phyloP scores from a whole-genome alignment of 2,329 filamentous ascomycete species.

The Sporothrix brasiliensis region DNA sequence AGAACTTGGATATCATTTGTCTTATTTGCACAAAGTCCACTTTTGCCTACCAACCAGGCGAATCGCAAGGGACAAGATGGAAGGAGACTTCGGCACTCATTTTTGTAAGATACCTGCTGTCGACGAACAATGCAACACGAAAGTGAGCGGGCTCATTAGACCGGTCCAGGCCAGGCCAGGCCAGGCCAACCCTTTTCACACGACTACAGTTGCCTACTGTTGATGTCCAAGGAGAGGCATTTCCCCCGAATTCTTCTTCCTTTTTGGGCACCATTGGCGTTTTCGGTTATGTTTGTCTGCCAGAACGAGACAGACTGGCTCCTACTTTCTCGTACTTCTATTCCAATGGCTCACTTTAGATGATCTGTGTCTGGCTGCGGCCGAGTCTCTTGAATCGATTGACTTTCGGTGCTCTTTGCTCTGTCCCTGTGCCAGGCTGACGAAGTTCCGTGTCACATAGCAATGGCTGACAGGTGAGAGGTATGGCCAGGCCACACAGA shows the following conservation, averaged over 20 bases:
- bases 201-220: background rate
- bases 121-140: slow-evolving; percentile 11
- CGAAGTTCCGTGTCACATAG: background rate
- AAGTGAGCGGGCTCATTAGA: slow-evolving; percentile 4
- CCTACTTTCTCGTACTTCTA: background rate
- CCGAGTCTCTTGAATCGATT: slow-evolving; percentile 14
- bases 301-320: background rate
- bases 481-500: slow-evolving; percentile 14
- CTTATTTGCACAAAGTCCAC: background rate
- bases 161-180: background rate
- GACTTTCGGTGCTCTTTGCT: background rate
- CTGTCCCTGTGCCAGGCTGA: background rate
- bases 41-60: background rate
- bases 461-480: background rate
- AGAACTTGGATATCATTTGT: background rate
- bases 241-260: background rate
- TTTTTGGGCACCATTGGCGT: background rate
- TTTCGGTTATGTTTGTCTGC: background rate
- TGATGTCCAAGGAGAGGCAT: background rate
- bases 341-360: background rate
- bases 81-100: background rate
- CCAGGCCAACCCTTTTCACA: background rate
- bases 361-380: background rate
- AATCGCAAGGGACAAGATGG: slow-evolving; percentile 7
- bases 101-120: background rate